These are phyloP conservation scores for Sugiyamaella valdiviana DNA, from an alignment of 805 yeast genomes.

Conservation along the genomic window DNA sequence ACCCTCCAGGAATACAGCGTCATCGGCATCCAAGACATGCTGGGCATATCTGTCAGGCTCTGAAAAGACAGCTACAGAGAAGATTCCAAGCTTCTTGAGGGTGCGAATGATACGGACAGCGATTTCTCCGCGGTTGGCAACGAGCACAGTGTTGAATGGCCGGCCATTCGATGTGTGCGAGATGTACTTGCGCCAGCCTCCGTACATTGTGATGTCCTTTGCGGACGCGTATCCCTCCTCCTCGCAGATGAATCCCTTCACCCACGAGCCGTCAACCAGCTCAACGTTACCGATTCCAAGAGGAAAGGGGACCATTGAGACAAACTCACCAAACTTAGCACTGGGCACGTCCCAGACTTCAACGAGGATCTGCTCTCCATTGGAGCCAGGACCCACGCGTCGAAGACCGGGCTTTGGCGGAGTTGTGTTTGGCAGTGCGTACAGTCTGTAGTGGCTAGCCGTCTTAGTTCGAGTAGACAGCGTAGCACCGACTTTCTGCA, in stretches of 20 bases:
- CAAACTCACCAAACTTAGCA: constrained; percentile 74
- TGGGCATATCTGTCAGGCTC: constrained; percentile 84
- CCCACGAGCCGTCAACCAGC: constrained; percentile 71
- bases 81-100: constrained; percentile 69
- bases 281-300: constrained; percentile 93
- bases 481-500: constrained; percentile 73
- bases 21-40: constrained; percentile 81
- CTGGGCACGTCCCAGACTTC: constrained; percentile 82
- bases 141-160: constrained; percentile 79
- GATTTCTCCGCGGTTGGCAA: constrained; percentile 96
- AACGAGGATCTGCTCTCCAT: constrained; percentile 58
- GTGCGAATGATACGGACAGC: constrained; percentile 93
- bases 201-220: constrained; percentile 72
- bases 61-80: constrained; percentile 81
- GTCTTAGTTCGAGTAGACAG: constrained; percentile 63
- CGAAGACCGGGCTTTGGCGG: constrained; percentile 94
- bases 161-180: constrained; percentile 34
- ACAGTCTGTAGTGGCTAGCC: constrained; percentile 62
- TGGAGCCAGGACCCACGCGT: constrained; percentile 43
- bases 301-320: constrained; percentile 87
- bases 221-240: constrained; percentile 74
- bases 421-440: constrained; percentile 66
- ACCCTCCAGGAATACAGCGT: constrained; percentile 73
- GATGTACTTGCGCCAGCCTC: constrained; percentile 76
- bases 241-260: constrained; percentile 92